phyloP scores from a whole-genome alignment of 2,329 filamentous ascomycete species.

The Diaporthe caulivora region DNA sequence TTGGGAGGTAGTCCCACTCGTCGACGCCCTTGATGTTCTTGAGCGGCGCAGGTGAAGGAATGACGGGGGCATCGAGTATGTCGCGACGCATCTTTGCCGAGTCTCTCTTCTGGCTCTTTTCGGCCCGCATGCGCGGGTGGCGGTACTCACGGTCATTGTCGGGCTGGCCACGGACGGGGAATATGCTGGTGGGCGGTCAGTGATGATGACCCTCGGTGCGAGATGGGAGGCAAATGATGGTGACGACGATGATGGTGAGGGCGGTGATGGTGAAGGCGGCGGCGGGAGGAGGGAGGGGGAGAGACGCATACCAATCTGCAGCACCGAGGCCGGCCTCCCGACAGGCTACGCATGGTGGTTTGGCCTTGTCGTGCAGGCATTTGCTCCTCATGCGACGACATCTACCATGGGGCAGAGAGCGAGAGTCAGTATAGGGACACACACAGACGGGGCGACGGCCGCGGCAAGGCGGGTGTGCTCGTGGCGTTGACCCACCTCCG shows the following conservation, averaged over 20 bases:
- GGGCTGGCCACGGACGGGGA: conserved; percentile 64
- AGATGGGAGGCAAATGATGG: too few relatives aligned
- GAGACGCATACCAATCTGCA: conserved; percentile 61
- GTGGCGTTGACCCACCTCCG: conserved; percentile 57
- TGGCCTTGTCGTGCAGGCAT: conserved; percentile 63
- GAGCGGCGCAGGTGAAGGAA: conserved; percentile 38
- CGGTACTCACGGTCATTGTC: conserved; percentile 68
- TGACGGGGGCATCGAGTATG: conserved; percentile 47
- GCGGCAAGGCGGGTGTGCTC: conserved; percentile 16
- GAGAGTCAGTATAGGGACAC: conserved; percentile 24
- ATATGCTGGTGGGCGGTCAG: conserved; percentile 53
- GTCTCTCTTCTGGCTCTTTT: conserved; percentile 58
- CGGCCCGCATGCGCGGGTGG: conserved; percentile 64
- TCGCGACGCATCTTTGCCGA: conserved; percentile 52
- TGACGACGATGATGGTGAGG: not conserved
- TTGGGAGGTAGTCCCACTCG: conserved; percentile 64
- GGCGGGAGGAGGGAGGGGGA: conserved; percentile 1
- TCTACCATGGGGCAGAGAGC: conserved; percentile 47
- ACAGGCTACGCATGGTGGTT: conserved; percentile 65
- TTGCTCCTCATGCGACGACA: conserved; percentile 70
- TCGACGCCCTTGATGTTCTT: conserved; percentile 49
- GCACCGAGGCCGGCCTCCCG: conserved; percentile 60
- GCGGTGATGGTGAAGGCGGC: not conserved
- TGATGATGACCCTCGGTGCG: not conserved
- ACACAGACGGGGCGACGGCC: conserved; percentile 26